Percentiles rank a stretch among this genome's conserved stretches.
These are phyloP conservation scores for Kazachstania psychrophila DNA, from an alignment of 805 yeast species.

Conservation along the genomic window DNA sequence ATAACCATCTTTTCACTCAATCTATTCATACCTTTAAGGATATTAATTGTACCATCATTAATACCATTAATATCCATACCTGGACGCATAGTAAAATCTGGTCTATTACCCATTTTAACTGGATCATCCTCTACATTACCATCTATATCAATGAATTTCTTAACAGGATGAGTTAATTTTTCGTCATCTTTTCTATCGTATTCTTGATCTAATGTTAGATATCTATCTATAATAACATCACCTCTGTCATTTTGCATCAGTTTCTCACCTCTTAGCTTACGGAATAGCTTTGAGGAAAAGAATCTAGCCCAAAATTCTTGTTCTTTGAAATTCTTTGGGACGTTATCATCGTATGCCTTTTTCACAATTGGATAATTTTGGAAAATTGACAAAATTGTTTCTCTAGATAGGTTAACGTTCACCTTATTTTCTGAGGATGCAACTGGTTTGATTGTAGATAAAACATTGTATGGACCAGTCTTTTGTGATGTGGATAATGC, in stretches of 20 bases:
- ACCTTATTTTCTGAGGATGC: slow-evolving; percentile 90
- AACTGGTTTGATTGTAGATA: slow-evolving; percentile 88
- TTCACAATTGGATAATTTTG: slow-evolving; percentile 89
- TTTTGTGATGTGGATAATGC: slow-evolving; percentile 80
- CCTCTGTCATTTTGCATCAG: slow-evolving; percentile 68
- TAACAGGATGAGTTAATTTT: slow-evolving; percentile 40
- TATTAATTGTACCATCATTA: slow-evolving; percentile 57
- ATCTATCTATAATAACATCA: slow-evolving; percentile 77
- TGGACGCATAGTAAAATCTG: slow-evolving; percentile 80
- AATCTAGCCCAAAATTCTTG: slow-evolving; percentile 96
- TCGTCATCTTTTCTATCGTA: slow-evolving; percentile 39
- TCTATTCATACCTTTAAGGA: slow-evolving; percentile 82
- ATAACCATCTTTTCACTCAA: slow-evolving; percentile 73
- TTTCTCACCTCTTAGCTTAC: slow-evolving; percentile 83
- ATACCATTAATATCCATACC: slow-evolving; percentile 41
- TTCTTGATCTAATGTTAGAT: slow-evolving; percentile 61
- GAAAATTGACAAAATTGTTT: slow-evolving; percentile 80
- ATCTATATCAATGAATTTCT: slow-evolving; percentile 63
- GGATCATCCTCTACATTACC: slow-evolving; percentile 81
- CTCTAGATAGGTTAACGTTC: slow-evolving; percentile 84
- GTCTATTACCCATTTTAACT: slow-evolving; percentile 63
- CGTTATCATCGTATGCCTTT: slow-evolving; percentile 81
- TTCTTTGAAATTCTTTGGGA: slow-evolving; percentile 72
- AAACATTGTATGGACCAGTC: slow-evolving; percentile 86
- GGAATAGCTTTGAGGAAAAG: slow-evolving; percentile 79